A percentile compares a stretch with the other conserved stretches of the same genome.
phyloP scores from a whole-genome alignment of 1,284 basidiomycete genomes.

The Leccinum huronense region DNA sequence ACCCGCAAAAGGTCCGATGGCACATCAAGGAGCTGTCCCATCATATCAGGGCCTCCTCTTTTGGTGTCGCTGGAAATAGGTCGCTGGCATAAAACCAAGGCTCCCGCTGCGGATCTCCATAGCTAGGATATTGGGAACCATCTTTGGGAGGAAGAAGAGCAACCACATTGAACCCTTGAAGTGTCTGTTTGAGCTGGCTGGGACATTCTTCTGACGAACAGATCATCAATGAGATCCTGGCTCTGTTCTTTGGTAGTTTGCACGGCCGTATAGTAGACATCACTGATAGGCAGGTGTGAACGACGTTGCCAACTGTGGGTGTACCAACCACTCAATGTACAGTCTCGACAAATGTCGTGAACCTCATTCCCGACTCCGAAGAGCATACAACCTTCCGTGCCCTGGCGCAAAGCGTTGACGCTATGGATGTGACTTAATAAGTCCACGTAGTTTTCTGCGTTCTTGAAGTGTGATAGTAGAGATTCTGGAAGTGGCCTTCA shows the following conservation, averaged over 20 bases:
- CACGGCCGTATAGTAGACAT: slow-evolving; percentile 59
- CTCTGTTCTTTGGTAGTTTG: slow-evolving; percentile 55
- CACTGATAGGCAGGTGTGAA: slow-evolving; percentile 51
- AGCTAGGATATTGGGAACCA: slow-evolving; percentile 44
- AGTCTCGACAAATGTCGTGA: no score
- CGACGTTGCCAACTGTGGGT: slow-evolving; percentile 46
- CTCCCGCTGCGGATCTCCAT: slow-evolving; percentile 45
- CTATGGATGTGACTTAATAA: no score
- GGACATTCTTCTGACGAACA: slow-evolving; percentile 51
- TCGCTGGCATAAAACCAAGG: not conserved
- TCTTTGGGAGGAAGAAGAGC: slow-evolving; percentile 52
- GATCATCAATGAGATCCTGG: slow-evolving; percentile 64
- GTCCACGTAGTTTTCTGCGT: no score
- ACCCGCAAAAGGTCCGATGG: slow-evolving; percentile 49
- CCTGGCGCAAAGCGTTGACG: no score
- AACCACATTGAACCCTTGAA: slow-evolving; percentile 53
- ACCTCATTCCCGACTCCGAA: slow-evolving; percentile 50
- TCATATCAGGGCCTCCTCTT: slow-evolving; percentile 46
- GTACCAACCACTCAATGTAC: slow-evolving; percentile 10
- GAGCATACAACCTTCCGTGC: slow-evolving; percentile 38
- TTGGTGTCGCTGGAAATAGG: slow-evolving; percentile 31
- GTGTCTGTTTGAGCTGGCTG: slow-evolving; percentile 49
- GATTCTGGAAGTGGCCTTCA: no score
- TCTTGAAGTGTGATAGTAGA: no score
- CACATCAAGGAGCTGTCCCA: slow-evolving; percentile 50